Conservation (phyloP, 1,284 basidiomycete genomes). For the Leccinum proliferum region DNA sequence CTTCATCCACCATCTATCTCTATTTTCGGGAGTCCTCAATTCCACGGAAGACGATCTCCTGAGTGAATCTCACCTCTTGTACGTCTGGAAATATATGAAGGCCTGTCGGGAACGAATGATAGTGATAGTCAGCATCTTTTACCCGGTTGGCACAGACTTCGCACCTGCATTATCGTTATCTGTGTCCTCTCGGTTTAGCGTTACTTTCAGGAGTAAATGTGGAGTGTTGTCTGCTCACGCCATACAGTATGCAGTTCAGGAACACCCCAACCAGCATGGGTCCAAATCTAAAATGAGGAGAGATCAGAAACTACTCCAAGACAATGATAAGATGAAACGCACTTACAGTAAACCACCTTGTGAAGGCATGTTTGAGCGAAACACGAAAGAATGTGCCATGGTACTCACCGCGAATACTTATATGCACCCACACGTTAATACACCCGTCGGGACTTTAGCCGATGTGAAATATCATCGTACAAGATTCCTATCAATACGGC, state of each 20-base stretch:
- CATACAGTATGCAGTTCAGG: conserved; percentile 43
- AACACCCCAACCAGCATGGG: conserved; percentile 43
- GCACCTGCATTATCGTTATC: conserved; percentile 11
- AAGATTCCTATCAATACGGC: neutral
- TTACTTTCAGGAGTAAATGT: neutral
- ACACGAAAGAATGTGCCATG: neutral
- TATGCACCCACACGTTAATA: neutral
- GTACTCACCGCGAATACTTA: neutral
- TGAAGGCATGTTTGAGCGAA: conserved; percentile 5
- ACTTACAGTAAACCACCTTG: conserved; percentile 1
- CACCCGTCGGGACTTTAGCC: neutral
- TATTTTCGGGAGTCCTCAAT: conserved; percentile 11
- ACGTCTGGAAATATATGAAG: conserved; percentile 18
- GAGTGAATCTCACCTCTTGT: conserved; percentile 7
- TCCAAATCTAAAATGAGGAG: conserved; percentile 31
- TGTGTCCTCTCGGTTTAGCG: conserved; percentile 6
- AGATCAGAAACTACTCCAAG: neutral
- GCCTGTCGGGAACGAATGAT: conserved; percentile 24
- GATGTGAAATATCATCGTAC: neutral
- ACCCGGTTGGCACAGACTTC: neutral
- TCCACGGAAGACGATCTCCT: neutral
- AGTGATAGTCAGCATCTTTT: conserved; percentile 2
- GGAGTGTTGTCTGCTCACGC: conserved; percentile 28
- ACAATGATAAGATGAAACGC: neutral
- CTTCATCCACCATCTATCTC: conserved; percentile 38